Percentiles rank a stretch among this genome's conserved stretches.
Conservation (phyloP, 2,329 filamentous ascomycete genomes). For the Sporothrix pallida region DNA sequence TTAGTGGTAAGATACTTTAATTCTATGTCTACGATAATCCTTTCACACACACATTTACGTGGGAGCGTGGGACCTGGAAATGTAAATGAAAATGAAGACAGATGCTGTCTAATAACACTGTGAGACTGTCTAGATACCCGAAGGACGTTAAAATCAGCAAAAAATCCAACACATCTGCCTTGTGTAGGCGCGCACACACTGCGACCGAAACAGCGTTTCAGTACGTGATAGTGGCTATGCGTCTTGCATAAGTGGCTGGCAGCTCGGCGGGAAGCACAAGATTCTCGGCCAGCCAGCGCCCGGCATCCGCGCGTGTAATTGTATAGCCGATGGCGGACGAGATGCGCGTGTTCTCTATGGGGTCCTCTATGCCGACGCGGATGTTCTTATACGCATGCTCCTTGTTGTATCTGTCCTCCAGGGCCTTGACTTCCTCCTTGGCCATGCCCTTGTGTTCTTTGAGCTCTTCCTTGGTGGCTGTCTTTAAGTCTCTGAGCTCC, state of each 20-base stretch:
- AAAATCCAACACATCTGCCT: too few species aligned
- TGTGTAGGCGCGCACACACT: too few species aligned
- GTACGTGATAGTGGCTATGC: conserved; percentile 11
- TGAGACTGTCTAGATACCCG: too few species aligned
- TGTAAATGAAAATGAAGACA: too few species aligned
- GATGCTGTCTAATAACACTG: too few species aligned
- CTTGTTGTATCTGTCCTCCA: conserved; percentile 9
- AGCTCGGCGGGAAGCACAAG: conserved; percentile 1
- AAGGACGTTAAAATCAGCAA: too few species aligned
- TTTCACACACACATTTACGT: too few species aligned
- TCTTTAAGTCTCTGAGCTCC: background rate
- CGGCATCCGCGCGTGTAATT: conserved; percentile 51
- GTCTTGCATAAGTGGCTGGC: conserved; percentile 6
- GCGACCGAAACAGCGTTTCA: background rate
- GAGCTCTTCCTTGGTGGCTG: conserved; percentile 14
- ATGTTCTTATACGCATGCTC: conserved; percentile 25
- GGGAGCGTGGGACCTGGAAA: too few species aligned
- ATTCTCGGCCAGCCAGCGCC: conserved; percentile 49
- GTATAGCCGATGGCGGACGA: conserved; percentile 50
- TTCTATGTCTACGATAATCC: too few species aligned
- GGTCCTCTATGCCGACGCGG: conserved; percentile 44
- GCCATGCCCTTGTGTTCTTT: background rate
- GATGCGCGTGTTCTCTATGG: conserved; percentile 41
- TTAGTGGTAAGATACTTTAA: too few species aligned
- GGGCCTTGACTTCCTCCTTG: conserved; percentile 13